Evolutionary conservation across 768 basidiomycete species (phyloP), one percentile per base, ranked within the genome.

Genomic region (Flagelloscypha sp.): DNA sequence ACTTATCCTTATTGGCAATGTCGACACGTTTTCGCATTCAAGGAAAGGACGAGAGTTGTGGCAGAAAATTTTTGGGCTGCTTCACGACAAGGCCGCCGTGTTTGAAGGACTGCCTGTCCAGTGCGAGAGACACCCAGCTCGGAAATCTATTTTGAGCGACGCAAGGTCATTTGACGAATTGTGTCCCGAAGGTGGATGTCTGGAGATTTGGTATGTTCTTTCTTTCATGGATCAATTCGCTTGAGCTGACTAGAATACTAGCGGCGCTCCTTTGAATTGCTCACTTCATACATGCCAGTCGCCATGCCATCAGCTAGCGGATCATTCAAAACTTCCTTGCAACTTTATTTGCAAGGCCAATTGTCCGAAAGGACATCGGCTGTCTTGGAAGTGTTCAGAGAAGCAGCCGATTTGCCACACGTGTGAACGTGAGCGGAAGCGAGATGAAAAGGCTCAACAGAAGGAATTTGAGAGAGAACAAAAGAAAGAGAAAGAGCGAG

Each of bases 1-100:
- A 0, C 56, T 81, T 12, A 74, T 84, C 36, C 63, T 84, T 50
- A 64, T 84, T 10, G 81, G 82, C 1, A 81, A 83, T 40, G 55
- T 68, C 0, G 43, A 63, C 5, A 84, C 81, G 0, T 84, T 82
- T 55, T 48, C 53, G 32, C 53, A 61, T 2, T 60, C 79, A 6
- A 63, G 63, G 9, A 68, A 70, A 29, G 79, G 72, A 2, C 55
- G 56, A 7, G 61, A 66, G 1, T 23, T 79, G 0, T 84, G 80
- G 79, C 47, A 27, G 0, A 53, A 53, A 7, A 58, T 82, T 5
- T 65, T 83, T 39, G 48, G 48, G 4, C 45, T 76, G 32, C 48
- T 83, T 10, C 48, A 48, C 27, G 33, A 49, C 2, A 59, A 58
- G 1, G 56, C 61, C 0, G 62, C 80, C 39, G 47, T 82, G 4